phyloP scores from a whole-genome alignment of 2,329 filamentous ascomycete genomes.

The Neoarthrinium moseri region DNA sequence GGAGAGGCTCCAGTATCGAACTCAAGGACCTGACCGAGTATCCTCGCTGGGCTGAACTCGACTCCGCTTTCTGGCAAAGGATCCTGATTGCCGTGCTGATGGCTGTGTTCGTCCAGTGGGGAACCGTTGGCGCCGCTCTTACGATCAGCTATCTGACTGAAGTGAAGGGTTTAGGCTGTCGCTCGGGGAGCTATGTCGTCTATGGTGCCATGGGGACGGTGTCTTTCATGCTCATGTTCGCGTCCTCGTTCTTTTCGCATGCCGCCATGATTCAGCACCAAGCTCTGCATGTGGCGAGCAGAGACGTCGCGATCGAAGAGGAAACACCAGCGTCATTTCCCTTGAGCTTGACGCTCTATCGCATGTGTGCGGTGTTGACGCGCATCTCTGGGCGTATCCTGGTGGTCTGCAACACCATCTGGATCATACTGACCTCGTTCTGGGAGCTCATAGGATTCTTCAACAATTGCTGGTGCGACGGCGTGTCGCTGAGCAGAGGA shows the following conservation, averaged over 20 bases:
- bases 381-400: conserved; percentile 12
- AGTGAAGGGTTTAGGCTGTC: conserved; percentile 16
- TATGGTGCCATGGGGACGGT: conserved; percentile 12
- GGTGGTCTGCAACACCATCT: conserved; percentile 13
- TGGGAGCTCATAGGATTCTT: conserved; percentile 20
- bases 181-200: conserved; percentile 17
- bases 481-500: conserved; percentile 11
- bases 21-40: conserved; percentile 12
- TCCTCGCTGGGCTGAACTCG: conserved; percentile 12
- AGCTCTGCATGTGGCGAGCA: neutral
- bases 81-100: conserved; percentile 11
- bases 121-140: conserved; percentile 13
- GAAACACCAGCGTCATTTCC: neutral
- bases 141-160: conserved; percentile 16
- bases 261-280: conserved; percentile 16
- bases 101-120: conserved; percentile 15
- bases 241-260: conserved; percentile 15
- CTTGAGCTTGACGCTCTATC: conserved; percentile 5
- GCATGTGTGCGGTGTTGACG: conserved; percentile 12
- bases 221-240: conserved; percentile 14
- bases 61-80: conserved; percentile 15
- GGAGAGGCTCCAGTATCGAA: neutral
- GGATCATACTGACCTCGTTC: conserved; percentile 16
- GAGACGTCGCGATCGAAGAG: neutral
- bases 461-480: conserved; percentile 20